These are phyloP conservation scores for Pichia phayaonensis DNA, from an alignment of 805 yeast genomes.

Conservation along the genomic window DNA sequence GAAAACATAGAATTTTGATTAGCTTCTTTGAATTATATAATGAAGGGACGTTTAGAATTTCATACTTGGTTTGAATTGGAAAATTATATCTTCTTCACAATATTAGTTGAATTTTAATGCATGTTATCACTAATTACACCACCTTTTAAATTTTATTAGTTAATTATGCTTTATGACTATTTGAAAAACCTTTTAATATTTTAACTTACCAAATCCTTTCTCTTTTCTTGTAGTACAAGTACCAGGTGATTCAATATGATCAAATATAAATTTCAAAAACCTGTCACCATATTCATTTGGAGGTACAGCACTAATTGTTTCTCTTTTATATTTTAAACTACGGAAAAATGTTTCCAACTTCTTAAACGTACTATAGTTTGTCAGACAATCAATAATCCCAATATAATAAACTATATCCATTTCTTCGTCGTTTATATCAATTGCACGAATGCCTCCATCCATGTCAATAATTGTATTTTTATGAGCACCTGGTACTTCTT, in stretches of 20 bases:
- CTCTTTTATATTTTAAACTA: conserved; percentile 56
- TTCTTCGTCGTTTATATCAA: conserved; percentile 56
- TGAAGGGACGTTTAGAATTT: neutral
- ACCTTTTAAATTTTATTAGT: neutral
- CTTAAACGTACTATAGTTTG: conserved; percentile 68
- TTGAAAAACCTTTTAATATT: neutral
- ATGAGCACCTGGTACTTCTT: conserved; percentile 3
- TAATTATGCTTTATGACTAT: neutral
- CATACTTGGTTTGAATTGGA: neutral
- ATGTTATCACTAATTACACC: neutral
- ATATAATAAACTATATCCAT: conserved; percentile 69
- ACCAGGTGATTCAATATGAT: conserved; percentile 10
- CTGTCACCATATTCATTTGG: conserved; percentile 86
- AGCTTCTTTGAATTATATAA: neutral
- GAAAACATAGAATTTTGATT: neutral
- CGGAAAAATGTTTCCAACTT: conserved; percentile 82
- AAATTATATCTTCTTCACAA: neutral
- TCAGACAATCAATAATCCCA: conserved; percentile 91
- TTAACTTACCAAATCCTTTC: neutral
- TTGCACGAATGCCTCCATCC: conserved; percentile 79
- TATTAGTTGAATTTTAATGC: neutral
- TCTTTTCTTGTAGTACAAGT: neutral
- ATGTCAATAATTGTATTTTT: conserved; percentile 16
- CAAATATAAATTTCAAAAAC: conserved; percentile 58
- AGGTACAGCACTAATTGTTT: conserved; percentile 81